These are phyloP conservation scores for Apostasia ramifera DNA, from an alignment of 106 monocot species.

Conservation along the genomic window DNA sequence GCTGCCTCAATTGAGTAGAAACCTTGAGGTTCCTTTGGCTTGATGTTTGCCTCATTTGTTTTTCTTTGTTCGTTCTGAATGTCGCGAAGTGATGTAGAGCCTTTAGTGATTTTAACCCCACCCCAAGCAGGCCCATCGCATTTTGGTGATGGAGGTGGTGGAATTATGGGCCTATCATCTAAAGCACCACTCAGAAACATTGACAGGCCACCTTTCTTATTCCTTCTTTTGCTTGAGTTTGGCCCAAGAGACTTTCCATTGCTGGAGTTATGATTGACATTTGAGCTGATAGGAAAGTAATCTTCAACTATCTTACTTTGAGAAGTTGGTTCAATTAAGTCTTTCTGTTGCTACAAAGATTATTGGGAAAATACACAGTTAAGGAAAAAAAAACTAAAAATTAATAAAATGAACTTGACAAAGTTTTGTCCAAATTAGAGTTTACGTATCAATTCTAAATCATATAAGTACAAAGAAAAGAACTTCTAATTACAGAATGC, in stretches of 20 bases:
- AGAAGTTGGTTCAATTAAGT: conserved; percentile 5
- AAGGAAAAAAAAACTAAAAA: too few species aligned
- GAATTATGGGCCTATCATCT: conserved; percentile 53
- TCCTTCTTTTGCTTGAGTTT: conserved; percentile 64
- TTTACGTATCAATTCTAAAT: too few species aligned
- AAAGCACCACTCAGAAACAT: conserved; percentile 96
- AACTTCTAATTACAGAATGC: too few species aligned
- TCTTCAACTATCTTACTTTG: conserved; percentile 19
- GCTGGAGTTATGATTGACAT: conserved; percentile 15
- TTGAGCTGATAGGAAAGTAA: conserved; percentile 16
- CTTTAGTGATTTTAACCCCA: conserved; percentile 55
- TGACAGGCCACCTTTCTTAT: conserved; percentile 87
- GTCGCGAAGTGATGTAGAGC: conserved; percentile 57
- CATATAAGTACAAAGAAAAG: too few species aligned
- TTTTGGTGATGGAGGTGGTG: conserved; percentile 58
- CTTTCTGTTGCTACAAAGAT: conserved; percentile 25
- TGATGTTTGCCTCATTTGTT: conserved; percentile 22
- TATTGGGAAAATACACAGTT: too few species aligned
- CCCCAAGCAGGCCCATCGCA: conserved; percentile 94
- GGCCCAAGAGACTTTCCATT: conserved; percentile 25
- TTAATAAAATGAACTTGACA: background rate
- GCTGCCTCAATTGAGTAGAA: conserved; percentile 14
- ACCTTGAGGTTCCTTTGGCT: conserved; percentile 20
- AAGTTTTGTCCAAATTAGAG: background rate
- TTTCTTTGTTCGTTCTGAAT: conserved; percentile 92